Evolutionary conservation across 1,284 basidiomycete genomes (phyloP).

Genomic region (Salmacisia buchloeana): DNA sequence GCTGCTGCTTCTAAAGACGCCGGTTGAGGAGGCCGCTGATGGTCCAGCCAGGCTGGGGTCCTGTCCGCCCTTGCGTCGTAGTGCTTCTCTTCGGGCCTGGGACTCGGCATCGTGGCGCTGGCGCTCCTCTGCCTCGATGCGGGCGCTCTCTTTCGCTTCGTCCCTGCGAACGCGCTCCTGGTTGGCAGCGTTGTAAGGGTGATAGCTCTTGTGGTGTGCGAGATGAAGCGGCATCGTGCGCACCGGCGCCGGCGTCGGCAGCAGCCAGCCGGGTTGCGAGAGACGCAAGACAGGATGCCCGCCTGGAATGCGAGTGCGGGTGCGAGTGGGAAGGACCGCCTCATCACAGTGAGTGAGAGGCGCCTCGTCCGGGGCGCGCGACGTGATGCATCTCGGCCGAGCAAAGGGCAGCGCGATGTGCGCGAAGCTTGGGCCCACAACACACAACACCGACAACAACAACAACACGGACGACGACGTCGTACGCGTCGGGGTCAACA

Average conservation of each 20-base stretch:
- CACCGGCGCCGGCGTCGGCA: background rate
- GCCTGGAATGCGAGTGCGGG: too few relatives aligned
- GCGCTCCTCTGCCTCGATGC: constrained; percentile 65
- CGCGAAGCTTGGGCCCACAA: too few relatives aligned
- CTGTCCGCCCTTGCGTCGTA: constrained; percentile 61
- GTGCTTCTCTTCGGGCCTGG: constrained; percentile 66
- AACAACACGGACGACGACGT: too few relatives aligned
- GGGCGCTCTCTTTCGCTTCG: constrained; percentile 59
- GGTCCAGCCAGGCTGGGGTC: background rate
- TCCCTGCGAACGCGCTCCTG: constrained; percentile 70
- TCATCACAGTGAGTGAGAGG: too few relatives aligned
- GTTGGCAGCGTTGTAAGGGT: constrained; percentile 73
- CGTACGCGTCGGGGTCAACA: too few relatives aligned
- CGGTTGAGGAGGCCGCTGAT: background rate
- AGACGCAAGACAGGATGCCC: too few relatives aligned
- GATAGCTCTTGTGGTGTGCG: constrained; percentile 79
- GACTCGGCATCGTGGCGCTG: constrained; percentile 70
- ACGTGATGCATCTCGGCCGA: too few relatives aligned
- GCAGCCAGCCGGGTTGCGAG: background rate
- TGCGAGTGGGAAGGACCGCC: too few relatives aligned
- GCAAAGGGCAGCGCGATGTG: too few relatives aligned
- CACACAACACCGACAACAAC: too few relatives aligned
- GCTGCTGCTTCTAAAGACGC: constrained; percentile 7
- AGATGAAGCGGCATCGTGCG: constrained; percentile 34
- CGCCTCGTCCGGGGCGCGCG: too few relatives aligned